These are phyloP conservation scores for Diplodia intermedia DNA, from an alignment of 2,329 filamentous ascomycete species.

Conservation along the genomic window DNA sequence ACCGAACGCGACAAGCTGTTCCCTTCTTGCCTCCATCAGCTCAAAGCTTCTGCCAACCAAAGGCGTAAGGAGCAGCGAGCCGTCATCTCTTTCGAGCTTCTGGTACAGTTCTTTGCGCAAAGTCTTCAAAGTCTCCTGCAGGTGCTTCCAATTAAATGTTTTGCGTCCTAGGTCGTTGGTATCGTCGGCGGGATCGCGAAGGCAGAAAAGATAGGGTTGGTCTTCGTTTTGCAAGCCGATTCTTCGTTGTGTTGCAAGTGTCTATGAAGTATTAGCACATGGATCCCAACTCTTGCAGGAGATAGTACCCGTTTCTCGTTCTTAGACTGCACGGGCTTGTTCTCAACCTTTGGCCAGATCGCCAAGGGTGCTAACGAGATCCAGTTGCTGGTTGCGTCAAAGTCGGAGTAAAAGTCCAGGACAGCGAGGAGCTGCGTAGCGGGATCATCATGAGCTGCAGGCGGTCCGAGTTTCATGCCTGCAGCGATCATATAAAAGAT, in stretches of 20 bases:
- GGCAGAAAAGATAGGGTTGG: constrained; percentile 55
- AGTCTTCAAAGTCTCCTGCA: constrained; percentile 49
- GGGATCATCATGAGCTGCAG: constrained; percentile 43
- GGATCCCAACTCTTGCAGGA: background rate
- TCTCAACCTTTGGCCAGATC: constrained; percentile 50
- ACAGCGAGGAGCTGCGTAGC: constrained; percentile 57
- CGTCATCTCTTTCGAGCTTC: constrained; percentile 5
- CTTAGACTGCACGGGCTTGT: background rate
- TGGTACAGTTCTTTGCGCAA: constrained; percentile 16
- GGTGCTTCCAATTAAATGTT: constrained; percentile 57
- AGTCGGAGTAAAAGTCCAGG: constrained; percentile 57
- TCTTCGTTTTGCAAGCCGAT: constrained; percentile 7
- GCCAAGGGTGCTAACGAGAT: constrained; percentile 58
- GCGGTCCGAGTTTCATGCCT: constrained; percentile 55
- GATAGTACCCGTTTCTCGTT: background rate
- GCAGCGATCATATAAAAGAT: constrained; percentile 65
- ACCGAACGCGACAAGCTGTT: constrained; percentile 12
- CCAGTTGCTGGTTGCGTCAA: constrained; percentile 56
- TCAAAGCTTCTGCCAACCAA: constrained; percentile 25
- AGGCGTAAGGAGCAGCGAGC: background rate
- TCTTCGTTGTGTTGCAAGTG: background rate
- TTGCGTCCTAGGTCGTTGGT: constrained; percentile 64
- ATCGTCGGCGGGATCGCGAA: constrained; percentile 66
- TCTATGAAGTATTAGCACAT: background rate
- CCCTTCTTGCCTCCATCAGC: constrained; percentile 7